Evolutionary conservation across 768 basidiomycete genomes (phyloP).

Genomic region (Psilocybe cyanescens): DNA sequence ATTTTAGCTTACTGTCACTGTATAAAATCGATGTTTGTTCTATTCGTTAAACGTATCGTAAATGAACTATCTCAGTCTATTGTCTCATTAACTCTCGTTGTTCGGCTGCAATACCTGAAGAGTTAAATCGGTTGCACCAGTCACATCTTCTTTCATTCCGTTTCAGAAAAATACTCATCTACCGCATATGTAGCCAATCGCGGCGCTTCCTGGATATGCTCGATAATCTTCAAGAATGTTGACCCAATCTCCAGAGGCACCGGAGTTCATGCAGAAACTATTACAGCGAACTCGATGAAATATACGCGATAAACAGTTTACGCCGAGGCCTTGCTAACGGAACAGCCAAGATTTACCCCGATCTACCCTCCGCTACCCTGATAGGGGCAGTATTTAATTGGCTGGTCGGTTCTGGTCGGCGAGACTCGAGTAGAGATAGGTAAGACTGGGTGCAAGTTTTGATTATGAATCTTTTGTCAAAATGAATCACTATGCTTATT

Average conservation of each 20-base stretch:
- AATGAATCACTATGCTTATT: neutral
- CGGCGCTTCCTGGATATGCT: neutral
- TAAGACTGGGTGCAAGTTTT: neutral
- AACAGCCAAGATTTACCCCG: neutral
- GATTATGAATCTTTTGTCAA: neutral
- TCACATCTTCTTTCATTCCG: no score
- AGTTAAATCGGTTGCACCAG: no score
- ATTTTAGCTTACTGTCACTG: no score
- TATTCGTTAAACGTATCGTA: no score
- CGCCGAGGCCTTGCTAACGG: neutral
- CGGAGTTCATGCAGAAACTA: neutral
- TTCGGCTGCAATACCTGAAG: no score
- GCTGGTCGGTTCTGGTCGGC: neutral
- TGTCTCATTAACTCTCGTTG: no score
- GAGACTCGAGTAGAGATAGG: conserved; percentile 2
- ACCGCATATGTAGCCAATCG: neutral
- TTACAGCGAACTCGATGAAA: neutral
- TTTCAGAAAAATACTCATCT: no score
- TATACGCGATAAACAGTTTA: neutral
- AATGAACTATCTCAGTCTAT: no score
- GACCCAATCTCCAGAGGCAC: neutral
- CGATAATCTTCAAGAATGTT: neutral
- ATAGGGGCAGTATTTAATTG: neutral
- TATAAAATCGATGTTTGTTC: no score
- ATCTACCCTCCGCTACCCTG: neutral